Evolutionary conservation across 2,329 filamentous ascomycete species (phyloP), one percentile per base, ranked within the genome.

Genomic region (Fusarium longipes): DNA sequence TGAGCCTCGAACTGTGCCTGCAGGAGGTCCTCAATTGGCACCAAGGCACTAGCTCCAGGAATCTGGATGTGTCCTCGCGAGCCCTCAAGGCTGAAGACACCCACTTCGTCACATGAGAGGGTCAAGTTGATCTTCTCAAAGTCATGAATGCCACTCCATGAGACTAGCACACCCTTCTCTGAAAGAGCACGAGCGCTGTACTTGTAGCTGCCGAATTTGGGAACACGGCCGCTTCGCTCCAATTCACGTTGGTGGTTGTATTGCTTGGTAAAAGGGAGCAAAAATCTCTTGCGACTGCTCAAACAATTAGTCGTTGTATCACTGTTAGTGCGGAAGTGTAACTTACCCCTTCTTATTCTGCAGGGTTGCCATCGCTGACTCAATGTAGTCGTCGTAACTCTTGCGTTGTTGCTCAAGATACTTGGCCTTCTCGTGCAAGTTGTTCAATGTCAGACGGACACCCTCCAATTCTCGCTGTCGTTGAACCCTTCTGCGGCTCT

Each of bases 321-420:
- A 33, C 39, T 14, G 24, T 49, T 7, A 3, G 12, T 9, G 3
- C 17, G 14, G 3, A n/a, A 36, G 42, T 27, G 4, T 30, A 43
- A 79, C 86, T 77, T 84, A 90, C 87, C 91, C 94, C 81, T 97
- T 97, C 79, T 97, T 97, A 81, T 92, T 97, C 79, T 98, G 96
- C 59, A 99, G 84, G 6, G 96, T 99, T 62, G 94, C 86, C 93
- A 99, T 97, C 47, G 96, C 95, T 78, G 97, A 94, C 81, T 99
- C 96, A 75, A 99, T 97, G 80, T 99, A 99, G 81, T 99, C 93
- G 77, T 99, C 97, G 81, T 99, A 99, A 68, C 91, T 96, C 84
- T 97, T 97, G 63, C 97, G 88, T 80, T 99, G 96, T 72, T 93
- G 91, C 76, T 99, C 96, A 11, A 99, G 86, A 80, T 96, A 99